A percentile compares a stretch with the other conserved stretches of the same genome.
phyloP scores from a whole-genome alignment of 331 rosid genomes.

The Malus hybrid region DNA sequence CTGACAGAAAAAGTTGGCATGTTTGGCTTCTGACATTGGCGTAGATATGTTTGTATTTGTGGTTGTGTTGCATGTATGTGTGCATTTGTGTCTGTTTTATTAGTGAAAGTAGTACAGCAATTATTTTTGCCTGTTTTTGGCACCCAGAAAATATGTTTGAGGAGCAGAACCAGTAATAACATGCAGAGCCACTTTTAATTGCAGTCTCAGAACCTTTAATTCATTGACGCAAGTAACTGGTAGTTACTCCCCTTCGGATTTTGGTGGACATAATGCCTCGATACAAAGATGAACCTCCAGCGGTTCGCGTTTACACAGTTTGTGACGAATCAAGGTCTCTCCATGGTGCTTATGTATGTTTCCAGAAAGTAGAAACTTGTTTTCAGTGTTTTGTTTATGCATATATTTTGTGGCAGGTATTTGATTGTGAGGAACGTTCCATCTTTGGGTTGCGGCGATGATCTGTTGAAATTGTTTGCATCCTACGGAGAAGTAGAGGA shows the following conservation, averaged over 20 bases:
- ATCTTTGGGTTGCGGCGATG: constrained; percentile 78
- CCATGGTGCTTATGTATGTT: background rate
- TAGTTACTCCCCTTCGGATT: background rate
- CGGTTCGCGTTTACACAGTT: constrained; percentile 77
- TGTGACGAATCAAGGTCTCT: constrained; percentile 79
- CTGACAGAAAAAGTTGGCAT: background rate
- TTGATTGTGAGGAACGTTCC: constrained; percentile 82
- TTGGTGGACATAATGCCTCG: constrained; percentile 45
- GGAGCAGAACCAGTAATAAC: background rate
- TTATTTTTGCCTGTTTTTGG: background rate
- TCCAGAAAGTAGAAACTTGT: background rate
- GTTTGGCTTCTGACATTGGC: background rate
- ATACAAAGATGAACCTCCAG: constrained; percentile 54
- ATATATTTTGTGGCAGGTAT: constrained; percentile 32
- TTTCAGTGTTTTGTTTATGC: background rate
- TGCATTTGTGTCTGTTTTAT: background rate
- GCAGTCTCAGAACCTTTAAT: background rate
- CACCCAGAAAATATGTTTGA: background rate
- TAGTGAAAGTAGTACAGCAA: background rate
- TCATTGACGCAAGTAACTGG: background rate
- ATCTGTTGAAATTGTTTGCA: constrained; percentile 57
- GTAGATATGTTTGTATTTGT: background rate
- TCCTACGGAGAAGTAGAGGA: constrained; percentile 76
- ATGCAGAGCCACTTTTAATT: background rate
- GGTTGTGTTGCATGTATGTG: background rate